Evolutionary conservation across 106 monocot genomes (phyloP).

Genomic region (Phalaenopsis equestris): DNA sequence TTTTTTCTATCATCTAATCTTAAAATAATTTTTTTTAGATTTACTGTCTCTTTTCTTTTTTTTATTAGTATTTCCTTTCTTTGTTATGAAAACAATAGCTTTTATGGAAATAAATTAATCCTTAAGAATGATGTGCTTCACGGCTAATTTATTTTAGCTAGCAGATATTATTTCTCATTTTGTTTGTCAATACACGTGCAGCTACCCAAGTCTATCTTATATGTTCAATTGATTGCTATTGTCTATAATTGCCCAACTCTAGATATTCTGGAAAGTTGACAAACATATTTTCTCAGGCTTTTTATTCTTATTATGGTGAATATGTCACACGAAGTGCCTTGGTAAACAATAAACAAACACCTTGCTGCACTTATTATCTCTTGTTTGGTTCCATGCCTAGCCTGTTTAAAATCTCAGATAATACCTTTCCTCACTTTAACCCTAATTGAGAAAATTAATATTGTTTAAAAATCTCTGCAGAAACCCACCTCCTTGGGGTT

Average conservation of each 20-base stretch:
- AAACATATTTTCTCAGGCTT: too few species aligned
- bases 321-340: background rate
- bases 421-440: background rate
- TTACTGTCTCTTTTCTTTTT: background rate
- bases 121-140: background rate
- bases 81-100: background rate
- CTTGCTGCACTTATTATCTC: background rate
- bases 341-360: background rate
- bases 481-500: conserved; percentile 56
- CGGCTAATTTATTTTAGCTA: background rate
- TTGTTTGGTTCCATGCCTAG: background rate
- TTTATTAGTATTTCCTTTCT: background rate
- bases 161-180: background rate
- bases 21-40: background rate
- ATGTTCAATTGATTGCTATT: too few species aligned
- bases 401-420: background rate
- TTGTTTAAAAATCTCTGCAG: conserved; percentile 19
- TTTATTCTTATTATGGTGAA: too few species aligned
- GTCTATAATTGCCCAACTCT: too few species aligned
- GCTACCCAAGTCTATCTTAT: too few species aligned
- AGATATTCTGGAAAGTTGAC: too few species aligned
- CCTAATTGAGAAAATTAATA: background rate
- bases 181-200: too few species aligned
- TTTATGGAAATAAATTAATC: background rate
- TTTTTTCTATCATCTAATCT: background rate